These are phyloP conservation scores for Leptomonas pyrrhocoris DNA, from an alignment of 208 protist species.

Conservation along the genomic window DNA sequence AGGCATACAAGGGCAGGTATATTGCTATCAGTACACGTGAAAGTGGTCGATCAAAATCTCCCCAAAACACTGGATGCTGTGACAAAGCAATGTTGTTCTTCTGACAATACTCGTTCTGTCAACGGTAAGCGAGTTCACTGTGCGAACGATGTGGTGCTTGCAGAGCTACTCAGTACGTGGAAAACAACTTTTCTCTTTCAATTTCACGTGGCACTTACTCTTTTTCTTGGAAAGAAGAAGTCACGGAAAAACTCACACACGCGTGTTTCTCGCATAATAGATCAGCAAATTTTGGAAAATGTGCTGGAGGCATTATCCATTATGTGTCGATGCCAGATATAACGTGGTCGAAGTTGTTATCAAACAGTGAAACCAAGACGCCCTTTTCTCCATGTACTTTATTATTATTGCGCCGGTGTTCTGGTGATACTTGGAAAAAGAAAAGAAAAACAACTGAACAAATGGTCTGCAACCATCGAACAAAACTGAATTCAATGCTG, in stretches of 20 bases:
- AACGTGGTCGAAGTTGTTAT: background rate
- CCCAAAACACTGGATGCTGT: too few species aligned
- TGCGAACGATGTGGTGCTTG: too few species aligned
- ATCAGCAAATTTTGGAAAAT: background rate
- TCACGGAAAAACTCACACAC: background rate
- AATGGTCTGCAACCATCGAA: too few species aligned
- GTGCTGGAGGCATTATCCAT: background rate
- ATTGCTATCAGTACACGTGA: background rate
- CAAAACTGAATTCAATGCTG: too few species aligned
- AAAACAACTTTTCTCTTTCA: background rate
- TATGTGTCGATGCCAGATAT: conserved; percentile 6
- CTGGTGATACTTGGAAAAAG: too few species aligned
- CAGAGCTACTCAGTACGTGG: background rate
- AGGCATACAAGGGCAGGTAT: background rate
- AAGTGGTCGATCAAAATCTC: background rate
- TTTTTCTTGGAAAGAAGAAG: background rate
- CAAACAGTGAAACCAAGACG: too few species aligned
- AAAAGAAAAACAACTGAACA: too few species aligned
- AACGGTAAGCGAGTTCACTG: background rate
- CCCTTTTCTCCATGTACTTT: background rate
- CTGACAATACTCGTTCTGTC: background rate
- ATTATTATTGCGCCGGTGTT: too few species aligned
- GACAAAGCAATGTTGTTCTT: too few species aligned
- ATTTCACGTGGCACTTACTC: background rate
- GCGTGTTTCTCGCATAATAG: background rate